Evolutionary conservation across 208 protist genomes (phyloP), one percentile per base, ranked within the genome.

Genomic region (Acanthamoeba lenticulata): DNA sequence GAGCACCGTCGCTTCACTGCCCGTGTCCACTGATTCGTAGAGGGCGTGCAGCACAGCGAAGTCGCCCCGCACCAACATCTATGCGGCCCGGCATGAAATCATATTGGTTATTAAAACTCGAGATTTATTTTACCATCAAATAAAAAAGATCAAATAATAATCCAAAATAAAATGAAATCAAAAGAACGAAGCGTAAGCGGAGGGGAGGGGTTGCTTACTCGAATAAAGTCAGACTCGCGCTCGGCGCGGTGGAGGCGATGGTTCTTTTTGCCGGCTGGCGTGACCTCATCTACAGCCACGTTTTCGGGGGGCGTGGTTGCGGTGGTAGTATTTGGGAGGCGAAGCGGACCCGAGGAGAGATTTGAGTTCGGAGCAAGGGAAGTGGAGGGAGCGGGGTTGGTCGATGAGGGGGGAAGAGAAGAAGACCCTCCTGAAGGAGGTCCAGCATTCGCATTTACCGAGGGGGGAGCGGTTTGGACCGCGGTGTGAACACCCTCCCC

Each of bases 21-120:
- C 85, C 17, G 55, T 91, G 36, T 91, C 55, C 36, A 72, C 60
- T 27, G 55, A 74, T 27, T 65, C 85, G 40, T 91, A 91, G 40
- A 91, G 55, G 3, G 49, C 44, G 55, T 91, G 85, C 85, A 91
- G 52, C 27, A 69, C 85, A 3, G 55, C 60, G 47, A 91, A 91
- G 32, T 91, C 85, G 85, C 60, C 60, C 4, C 85, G 85, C 85
- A 91, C 85, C 60, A 91, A 34, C 85, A 91, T 65, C 85, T 91
- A 52, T 40, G 42, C 44, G 9, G 4, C 17, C 62, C 7, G 13
- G 9, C 17, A 7, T 29, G 62, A 27, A 72, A 7, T 9, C 13
- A 9, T 15, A 32, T 34, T 38, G 17, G 29, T 72, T 72, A 27
- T 11, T 34, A 27, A 72, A 24, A 9, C 69, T 34, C 57, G 24